Percentiles rank a stretch among this genome's conserved stretches.
Evolutionary conservation across 2,329 filamentous ascomycete species (phyloP).

Genomic region (Hymenoscyphus infarciens): DNA sequence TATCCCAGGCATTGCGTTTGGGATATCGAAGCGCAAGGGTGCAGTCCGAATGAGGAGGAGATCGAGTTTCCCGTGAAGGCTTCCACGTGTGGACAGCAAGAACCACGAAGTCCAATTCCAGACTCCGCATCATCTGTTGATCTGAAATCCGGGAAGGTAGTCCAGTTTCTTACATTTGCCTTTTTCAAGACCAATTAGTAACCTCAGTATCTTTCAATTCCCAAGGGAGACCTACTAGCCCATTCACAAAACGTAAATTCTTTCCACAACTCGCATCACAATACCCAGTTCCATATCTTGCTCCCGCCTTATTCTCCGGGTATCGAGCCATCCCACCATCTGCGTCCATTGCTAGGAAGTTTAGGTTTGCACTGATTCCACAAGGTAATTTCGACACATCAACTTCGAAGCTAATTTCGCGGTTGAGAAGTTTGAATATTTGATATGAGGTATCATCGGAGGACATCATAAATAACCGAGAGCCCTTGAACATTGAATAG

Average conservation of each 20-base stretch:
- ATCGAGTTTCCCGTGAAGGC: no score
- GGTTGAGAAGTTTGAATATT: slow-evolving; percentile 60
- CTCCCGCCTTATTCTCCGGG: slow-evolving; percentile 6
- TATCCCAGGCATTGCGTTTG: slow-evolving; percentile 43
- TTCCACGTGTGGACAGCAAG: slow-evolving; percentile 54
- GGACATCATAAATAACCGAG: slow-evolving; percentile 61
- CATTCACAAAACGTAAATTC: slow-evolving; percentile 52
- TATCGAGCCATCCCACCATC: slow-evolving; percentile 1
- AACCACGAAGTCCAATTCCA: slow-evolving; percentile 48
- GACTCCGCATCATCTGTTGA: slow-evolving; percentile 43
- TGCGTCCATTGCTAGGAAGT: slow-evolving; percentile 2
- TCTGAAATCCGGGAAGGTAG: neutral
- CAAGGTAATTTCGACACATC: slow-evolving; percentile 53
- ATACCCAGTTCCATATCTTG: slow-evolving; percentile 38
- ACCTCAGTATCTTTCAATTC: neutral
- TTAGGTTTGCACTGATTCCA: slow-evolving; percentile 3
- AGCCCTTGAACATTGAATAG: slow-evolving; percentile 34
- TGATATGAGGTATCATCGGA: slow-evolving; percentile 57
- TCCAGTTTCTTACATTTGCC: slow-evolving; percentile 22
- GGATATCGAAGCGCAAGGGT: slow-evolving; percentile 22
- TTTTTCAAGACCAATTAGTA: neutral
- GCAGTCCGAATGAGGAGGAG: no score
- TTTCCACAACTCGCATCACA: slow-evolving; percentile 58
- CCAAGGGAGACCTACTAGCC: slow-evolving; percentile 37
- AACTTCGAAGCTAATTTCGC: slow-evolving; percentile 71